These are phyloP conservation scores for Hansfordia pulvinata DNA, from an alignment of 2,329 filamentous ascomycete species.

Conservation along the genomic window DNA sequence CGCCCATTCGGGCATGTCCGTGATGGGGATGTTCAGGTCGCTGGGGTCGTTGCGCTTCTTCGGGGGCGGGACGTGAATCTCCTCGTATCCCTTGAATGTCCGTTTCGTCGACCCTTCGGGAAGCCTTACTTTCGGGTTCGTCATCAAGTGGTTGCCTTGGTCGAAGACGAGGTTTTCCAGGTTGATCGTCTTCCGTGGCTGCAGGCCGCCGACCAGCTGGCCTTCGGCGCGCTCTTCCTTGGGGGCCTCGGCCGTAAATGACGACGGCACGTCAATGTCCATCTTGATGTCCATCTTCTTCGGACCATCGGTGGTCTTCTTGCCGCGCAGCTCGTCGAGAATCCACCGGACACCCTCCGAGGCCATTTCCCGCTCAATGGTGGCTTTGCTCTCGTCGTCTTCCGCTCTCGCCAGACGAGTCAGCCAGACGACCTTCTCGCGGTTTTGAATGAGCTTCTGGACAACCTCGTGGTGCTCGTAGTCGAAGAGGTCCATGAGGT, in stretches of 20 bases:
- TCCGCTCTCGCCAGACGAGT: slow-evolving; percentile 76
- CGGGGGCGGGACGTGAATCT: slow-evolving; percentile 90
- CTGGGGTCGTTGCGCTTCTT: slow-evolving; percentile 73
- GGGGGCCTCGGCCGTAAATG: slow-evolving; percentile 35
- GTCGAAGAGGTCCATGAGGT: slow-evolving; percentile 95
- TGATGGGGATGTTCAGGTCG: slow-evolving; percentile 71
- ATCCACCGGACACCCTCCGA: slow-evolving; percentile 79
- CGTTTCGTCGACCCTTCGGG: slow-evolving; percentile 92
- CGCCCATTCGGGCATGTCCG: slow-evolving; percentile 87
- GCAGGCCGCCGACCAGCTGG: slow-evolving; percentile 65
- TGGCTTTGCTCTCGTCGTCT: slow-evolving; percentile 59
- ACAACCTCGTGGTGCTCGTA: slow-evolving; percentile 93
- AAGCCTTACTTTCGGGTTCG: slow-evolving; percentile 89
- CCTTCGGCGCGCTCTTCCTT: slow-evolving; percentile 49
- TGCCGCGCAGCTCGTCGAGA: slow-evolving; percentile 74
- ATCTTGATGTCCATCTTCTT: slow-evolving; percentile 84
- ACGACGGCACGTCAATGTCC: slow-evolving; percentile 69
- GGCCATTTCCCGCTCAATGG: slow-evolving; percentile 81
- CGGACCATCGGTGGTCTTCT: slow-evolving; percentile 43
- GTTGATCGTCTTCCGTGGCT: slow-evolving; percentile 80
- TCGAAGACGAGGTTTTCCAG: slow-evolving; percentile 94
- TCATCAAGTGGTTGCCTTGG: slow-evolving; percentile 98
- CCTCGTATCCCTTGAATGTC: slow-evolving; percentile 95
- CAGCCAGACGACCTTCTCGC: slow-evolving; percentile 91
- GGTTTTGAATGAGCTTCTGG: slow-evolving; percentile 78